These are phyloP conservation scores for Stereum hirsutum DNA, from an alignment of 1,284 basidiomycete genomes.

Conservation along the genomic window DNA sequence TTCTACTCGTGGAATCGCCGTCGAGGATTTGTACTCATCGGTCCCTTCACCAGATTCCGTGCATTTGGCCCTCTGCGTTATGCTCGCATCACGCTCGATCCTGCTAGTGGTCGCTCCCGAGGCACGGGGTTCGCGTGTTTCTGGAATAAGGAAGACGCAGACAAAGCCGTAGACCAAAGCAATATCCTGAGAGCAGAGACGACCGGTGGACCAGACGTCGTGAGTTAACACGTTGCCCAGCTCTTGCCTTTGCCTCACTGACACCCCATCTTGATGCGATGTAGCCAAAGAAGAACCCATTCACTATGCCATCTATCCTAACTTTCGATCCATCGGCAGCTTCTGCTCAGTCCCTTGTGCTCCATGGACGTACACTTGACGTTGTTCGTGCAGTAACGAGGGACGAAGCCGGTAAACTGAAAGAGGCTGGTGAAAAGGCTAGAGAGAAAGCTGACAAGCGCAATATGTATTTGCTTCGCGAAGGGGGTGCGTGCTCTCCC, in stretches of 20 bases:
- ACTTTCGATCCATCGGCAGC: slow-evolving; percentile 93
- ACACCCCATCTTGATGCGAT: slow-evolving; percentile 8
- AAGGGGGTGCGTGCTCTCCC: slow-evolving; percentile 63
- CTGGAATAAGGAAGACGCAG: slow-evolving; percentile 90
- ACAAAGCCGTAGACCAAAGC: slow-evolving; percentile 78
- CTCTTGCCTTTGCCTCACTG: background rate
- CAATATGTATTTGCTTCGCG: slow-evolving; percentile 91
- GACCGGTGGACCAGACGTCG: slow-evolving; percentile 28
- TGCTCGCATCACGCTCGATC: slow-evolving; percentile 87
- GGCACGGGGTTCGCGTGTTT: slow-evolving; percentile 98
- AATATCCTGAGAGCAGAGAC: slow-evolving; percentile 64
- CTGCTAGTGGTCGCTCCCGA: slow-evolving; percentile 74
- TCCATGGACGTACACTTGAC: slow-evolving; percentile 91
- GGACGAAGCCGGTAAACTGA: slow-evolving; percentile 79
- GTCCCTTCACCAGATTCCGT: slow-evolving; percentile 57
- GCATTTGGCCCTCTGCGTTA: slow-evolving; percentile 91
- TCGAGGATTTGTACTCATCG: slow-evolving; percentile 1
- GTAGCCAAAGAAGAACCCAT: slow-evolving; percentile 71
- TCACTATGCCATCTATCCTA: slow-evolving; percentile 78
- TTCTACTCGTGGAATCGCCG: background rate
- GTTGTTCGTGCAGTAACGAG: slow-evolving; percentile 88
- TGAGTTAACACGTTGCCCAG: slow-evolving; percentile 13
- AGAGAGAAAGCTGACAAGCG: slow-evolving; percentile 92
- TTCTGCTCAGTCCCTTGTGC: slow-evolving; percentile 74
- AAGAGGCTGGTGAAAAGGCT: slow-evolving; percentile 77